Base-by-base conservation (phyloP, 192 early-diverging fungal genomes). In the Pilaira anomala region DNA sequence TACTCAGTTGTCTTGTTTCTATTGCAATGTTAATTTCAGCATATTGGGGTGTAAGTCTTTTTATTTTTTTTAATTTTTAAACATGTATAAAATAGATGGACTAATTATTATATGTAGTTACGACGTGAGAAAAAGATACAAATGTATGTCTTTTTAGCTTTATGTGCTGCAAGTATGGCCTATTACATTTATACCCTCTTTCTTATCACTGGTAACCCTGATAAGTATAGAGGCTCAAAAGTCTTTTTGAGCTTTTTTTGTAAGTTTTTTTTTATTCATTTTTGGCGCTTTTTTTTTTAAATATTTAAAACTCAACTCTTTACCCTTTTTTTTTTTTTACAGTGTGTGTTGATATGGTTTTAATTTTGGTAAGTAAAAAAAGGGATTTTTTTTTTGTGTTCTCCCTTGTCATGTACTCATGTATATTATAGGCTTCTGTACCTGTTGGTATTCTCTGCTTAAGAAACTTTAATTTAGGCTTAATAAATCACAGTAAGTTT, bases 381-480 rank as follows among this genome's bases (percentile, higher is more conserved):
- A 50, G 25, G 60, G 12, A 14, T 13, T 41, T 25, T 30, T 63
- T 25, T 24, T n/a, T 24, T 24, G 3, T 40, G 12, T 36, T 63
- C 14, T 30, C 29, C 25, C 3, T 22, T 51, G 11, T 67, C 25
- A 14, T 19, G 51, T 63, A 28, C 21, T 60, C 55, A n/a, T 52
- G n/a, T 52, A 58, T 25, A 5, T 65, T 33, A 30, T 62, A 75
- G 73, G 60, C 66, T 16, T 87, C 85, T 1, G 55, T 88, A n/a
- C 66, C 73, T 11, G 69, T 78, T 40, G 79, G 83, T 11, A 69
- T 79, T 40, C 53, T 79, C 16, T 91, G 88, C 61, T 78, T 81
- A 65, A 69, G 72, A 39, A 90, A 89, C 71, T 91, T 91, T 68
- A 83, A 87, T 54, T 73, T 83, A 28, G 90, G 90, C 4, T 67